Base-by-base conservation (phyloP, 345 rosid species). In the Bretschneidera sinensis region DNA sequence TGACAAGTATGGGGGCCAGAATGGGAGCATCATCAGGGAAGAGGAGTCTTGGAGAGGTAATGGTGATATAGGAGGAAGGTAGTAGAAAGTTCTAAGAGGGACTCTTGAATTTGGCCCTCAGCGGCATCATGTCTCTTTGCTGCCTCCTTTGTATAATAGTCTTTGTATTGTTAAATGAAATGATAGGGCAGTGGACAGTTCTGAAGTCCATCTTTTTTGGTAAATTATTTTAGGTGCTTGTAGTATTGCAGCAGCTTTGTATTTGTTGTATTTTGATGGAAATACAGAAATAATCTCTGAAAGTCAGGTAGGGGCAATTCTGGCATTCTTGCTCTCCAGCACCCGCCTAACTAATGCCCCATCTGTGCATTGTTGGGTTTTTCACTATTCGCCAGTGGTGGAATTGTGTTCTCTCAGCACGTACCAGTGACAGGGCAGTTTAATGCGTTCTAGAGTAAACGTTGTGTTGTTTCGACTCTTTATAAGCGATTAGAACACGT, bases 21-120 rank as follows among this genome's bases (percentile, higher is more conserved):
- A 45, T 55, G 85, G 88, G 33, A 66, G 59, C 43, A 68, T 78
- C 17, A 49, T 65, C 35, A 60, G 81, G 45, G 87, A 82, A 63
- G 89, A 86, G 10, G 84, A 79, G 63, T 68, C 83, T 1, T 74
- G 90, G 86, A 77, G 86, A 69, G 79, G 80, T 28, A 82, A 76
- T 62, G 80, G 83, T 64, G 83, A 76, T 68, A 55, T 81, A 62
- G 81, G 82, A 62, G 82, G 82, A 54, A 81, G 92, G 81, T 81
- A 81, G 83, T 64, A 67, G 77, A 58, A 57, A 54, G 6, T 19
- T 59, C 65, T 21, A 17, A 22, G 71, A 63, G 79, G 81, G 74
- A 59, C 45, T 57, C 21, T 13, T 19, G 7, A 11, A 17, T 10
- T 43, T 22, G 28, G 48, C 31, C 59, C 57, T 59, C 23, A 4